Evolutionary conservation across 306 rosid genomes (phyloP).

Genomic region (Dalbergia cultrata): DNA sequence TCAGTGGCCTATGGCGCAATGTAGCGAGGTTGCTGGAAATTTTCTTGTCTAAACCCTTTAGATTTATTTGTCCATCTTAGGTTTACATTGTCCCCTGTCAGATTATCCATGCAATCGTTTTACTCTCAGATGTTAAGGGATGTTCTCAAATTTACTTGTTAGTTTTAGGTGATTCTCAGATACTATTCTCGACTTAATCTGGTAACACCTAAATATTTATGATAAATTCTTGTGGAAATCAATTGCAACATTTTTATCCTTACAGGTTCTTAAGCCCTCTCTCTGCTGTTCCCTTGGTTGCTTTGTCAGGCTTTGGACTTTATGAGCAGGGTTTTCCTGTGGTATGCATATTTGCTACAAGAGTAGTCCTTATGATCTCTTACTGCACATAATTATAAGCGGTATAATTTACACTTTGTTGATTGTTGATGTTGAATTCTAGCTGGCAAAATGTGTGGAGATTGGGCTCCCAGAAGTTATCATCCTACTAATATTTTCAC

Average conservation of each 20-base stretch:
- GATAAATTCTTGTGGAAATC: background rate
- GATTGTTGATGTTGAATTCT: slow-evolving; percentile 42
- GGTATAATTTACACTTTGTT: slow-evolving; percentile 23
- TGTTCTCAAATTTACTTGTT: background rate
- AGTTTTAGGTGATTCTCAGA: background rate
- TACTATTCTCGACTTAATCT: slow-evolving; percentile 10
- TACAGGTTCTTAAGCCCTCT: slow-evolving; percentile 90
- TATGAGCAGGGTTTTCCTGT: slow-evolving; percentile 87
- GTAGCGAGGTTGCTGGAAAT: slow-evolving; percentile 71
- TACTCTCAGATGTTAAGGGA: slow-evolving; percentile 6
- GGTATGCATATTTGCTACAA: slow-evolving; percentile 60
- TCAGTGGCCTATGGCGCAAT: slow-evolving; percentile 97
- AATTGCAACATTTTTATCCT: slow-evolving; percentile 3
- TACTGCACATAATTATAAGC: slow-evolving; percentile 19
- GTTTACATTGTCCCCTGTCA: slow-evolving; percentile 2
- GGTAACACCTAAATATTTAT: slow-evolving; percentile 4
- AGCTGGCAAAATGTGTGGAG: slow-evolving; percentile 93
- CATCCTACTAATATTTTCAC: slow-evolving; percentile 77
- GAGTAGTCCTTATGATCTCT: background rate
- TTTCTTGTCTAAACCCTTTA: slow-evolving; percentile 3
- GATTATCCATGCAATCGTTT: background rate
- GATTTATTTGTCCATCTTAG: background rate
- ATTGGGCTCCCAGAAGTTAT: slow-evolving; percentile 91
- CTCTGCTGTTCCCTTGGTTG: slow-evolving; percentile 89
- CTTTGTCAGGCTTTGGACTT: slow-evolving; percentile 89